Conservation (phyloP, 139 green algal genomes). For the Auxenochlorella pyrenoidosa region DNA sequence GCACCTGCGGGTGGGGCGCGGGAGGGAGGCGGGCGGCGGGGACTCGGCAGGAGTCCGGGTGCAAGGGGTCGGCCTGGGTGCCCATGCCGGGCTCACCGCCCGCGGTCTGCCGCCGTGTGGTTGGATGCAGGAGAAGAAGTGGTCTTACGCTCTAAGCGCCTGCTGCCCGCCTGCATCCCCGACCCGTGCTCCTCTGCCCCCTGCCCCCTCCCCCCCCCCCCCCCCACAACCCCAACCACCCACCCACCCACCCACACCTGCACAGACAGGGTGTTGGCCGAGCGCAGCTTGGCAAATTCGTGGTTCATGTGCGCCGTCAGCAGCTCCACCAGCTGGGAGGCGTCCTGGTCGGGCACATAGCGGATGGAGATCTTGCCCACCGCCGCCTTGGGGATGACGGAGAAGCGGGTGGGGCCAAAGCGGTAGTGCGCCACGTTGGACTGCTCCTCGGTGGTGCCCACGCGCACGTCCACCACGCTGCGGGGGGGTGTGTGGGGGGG, state of each 20-base stretch:
- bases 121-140: too few species aligned
- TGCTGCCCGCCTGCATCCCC: not conserved
- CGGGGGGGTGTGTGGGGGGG: not conserved
- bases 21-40: too few species aligned
- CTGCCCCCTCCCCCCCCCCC: slow-evolving; percentile 33
- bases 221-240: not conserved
- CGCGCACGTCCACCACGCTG: slow-evolving; percentile 87
- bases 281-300: slow-evolving; percentile 86
- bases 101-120: too few species aligned
- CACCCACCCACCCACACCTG: slow-evolving; percentile 33
- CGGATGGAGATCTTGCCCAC: slow-evolving; percentile 81
- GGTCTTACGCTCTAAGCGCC: too few species aligned
- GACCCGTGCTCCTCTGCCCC: not conserved
- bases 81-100: too few species aligned
- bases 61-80: not conserved
- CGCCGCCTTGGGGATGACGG: slow-evolving; percentile 83
- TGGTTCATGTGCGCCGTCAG: slow-evolving; percentile 79
- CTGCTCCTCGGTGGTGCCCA: slow-evolving; percentile 48
- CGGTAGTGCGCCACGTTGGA: slow-evolving; percentile 56
- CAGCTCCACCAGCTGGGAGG: slow-evolving; percentile 38
- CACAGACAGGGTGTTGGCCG: slow-evolving; percentile 76
- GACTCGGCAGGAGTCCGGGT: too few species aligned
- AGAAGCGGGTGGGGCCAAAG: slow-evolving; percentile 95
- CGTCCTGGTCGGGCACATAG: slow-evolving; percentile 77
- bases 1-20: slow-evolving; percentile 47